Evolutionary conservation across 164 flowering plant species (phyloP).

Genomic region (Buxus sempervirens): DNA sequence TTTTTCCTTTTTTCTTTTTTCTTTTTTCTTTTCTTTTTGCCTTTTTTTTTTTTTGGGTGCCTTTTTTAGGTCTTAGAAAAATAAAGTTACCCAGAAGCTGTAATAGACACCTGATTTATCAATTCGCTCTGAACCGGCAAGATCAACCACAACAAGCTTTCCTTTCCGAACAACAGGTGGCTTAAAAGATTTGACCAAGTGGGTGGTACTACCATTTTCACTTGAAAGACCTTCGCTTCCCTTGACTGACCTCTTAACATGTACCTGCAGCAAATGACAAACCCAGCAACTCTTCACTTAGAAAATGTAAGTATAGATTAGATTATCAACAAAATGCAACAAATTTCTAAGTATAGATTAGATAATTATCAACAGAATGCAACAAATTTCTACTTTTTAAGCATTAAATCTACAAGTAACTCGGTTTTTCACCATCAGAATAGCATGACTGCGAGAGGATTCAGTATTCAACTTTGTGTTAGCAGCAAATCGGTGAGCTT

Average conservation of each 20-base stretch:
- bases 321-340: not conserved
- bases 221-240: conserved; percentile 51
- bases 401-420: too few species aligned
- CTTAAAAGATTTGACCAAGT: conserved; percentile 46
- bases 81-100: conserved; percentile 6
- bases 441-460: conserved; percentile 97
- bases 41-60: too few species aligned
- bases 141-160: conserved; percentile 92
- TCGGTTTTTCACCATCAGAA: conserved; percentile 62
- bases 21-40: too few species aligned
- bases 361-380: not conserved
- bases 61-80: not conserved
- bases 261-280: conserved; percentile 47
- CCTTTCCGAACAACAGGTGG: conserved; percentile 78
- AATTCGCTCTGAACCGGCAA: conserved; percentile 98
- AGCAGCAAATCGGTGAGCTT: conserved; percentile 93
- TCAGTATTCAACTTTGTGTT: conserved; percentile 93
- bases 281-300: not conserved
- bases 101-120: conserved; percentile 72
- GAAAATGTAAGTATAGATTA: not conserved
- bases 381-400: not conserved
- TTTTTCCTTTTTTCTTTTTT: too few species aligned
- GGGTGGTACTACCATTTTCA: conserved; percentile 51
- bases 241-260: conserved; percentile 61
- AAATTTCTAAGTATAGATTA: not conserved